phyloP scores from a whole-genome alignment of 2,329 filamentous ascomycete species.

The Cordyceps fumosorosea region DNA sequence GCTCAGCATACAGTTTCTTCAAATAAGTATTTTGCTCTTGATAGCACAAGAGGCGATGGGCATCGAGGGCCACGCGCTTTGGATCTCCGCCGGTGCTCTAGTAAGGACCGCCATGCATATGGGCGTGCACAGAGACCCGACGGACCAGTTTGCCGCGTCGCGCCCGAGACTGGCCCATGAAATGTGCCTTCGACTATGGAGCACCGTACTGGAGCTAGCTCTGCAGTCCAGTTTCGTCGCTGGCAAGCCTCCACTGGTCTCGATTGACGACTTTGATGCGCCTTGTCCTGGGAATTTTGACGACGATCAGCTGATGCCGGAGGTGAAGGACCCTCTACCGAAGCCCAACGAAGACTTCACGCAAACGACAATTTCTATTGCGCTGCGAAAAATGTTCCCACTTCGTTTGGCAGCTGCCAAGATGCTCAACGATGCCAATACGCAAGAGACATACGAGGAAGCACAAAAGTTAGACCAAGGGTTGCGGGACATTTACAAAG shows the following conservation, averaged over 20 bases:
- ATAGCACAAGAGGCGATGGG: constrained; percentile 32
- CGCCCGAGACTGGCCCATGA: constrained; percentile 30
- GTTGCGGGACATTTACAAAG: constrained; percentile 36
- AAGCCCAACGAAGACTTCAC: constrained; percentile 32
- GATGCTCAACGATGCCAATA: constrained; percentile 37
- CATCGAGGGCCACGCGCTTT: constrained; percentile 38
- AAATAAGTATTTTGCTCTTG: constrained; percentile 38
- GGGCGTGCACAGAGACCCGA: constrained; percentile 44
- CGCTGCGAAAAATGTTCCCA: constrained; percentile 35
- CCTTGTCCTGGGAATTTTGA: constrained; percentile 41
- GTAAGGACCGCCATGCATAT: constrained; percentile 41
- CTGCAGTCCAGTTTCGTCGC: constrained; percentile 39
- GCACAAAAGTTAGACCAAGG: constrained; percentile 37
- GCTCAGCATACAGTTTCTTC: constrained; percentile 42
- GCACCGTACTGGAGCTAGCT: constrained; percentile 42
- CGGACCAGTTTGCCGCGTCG: constrained; percentile 29
- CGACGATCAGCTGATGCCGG: constrained; percentile 37
- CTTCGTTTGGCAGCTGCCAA: constrained; percentile 35
- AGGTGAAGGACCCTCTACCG: constrained; percentile 21
- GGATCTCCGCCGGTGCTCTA: constrained; percentile 39
- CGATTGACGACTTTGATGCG: constrained; percentile 40
- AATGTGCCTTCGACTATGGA: constrained; percentile 46
- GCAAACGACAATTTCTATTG: constrained; percentile 33
- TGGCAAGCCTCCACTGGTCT: constrained; percentile 40
- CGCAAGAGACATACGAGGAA: constrained; percentile 34